Conservation (phyloP, 2,329 filamentous ascomycete genomes). For the Penicillium sp. region DNA sequence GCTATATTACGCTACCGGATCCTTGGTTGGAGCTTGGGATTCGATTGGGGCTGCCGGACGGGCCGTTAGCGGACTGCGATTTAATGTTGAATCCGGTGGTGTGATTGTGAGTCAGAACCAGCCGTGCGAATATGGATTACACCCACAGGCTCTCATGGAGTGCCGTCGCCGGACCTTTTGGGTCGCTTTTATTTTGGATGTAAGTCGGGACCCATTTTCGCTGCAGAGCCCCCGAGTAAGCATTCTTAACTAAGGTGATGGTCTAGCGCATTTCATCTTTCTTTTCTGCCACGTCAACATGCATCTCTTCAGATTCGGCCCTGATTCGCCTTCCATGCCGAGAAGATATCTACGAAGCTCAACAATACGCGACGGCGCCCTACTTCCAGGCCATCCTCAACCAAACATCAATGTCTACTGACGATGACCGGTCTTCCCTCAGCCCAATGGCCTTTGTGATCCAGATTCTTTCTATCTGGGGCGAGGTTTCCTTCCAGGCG, state of each 20-base stretch:
- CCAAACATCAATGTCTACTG: constrained; percentile 39
- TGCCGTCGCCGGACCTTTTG: constrained; percentile 72
- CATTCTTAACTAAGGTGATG: constrained; percentile 16
- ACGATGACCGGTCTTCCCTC: constrained; percentile 45
- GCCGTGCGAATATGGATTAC: constrained; percentile 62
- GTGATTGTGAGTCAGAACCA: constrained; percentile 51
- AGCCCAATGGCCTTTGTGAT: constrained; percentile 64
- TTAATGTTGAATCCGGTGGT: constrained; percentile 64
- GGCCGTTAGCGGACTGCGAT: constrained; percentile 61
- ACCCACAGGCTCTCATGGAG: constrained; percentile 63
- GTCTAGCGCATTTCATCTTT: constrained; percentile 62
- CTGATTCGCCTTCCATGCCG: constrained; percentile 69
- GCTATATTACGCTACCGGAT: constrained; percentile 66
- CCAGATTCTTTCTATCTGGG: constrained; percentile 67
- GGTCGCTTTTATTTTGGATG: constrained; percentile 71
- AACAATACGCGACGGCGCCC: constrained; percentile 60
- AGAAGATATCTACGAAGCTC: constrained; percentile 64
- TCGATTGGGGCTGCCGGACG: constrained; percentile 65
- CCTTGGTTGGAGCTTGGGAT: constrained; percentile 65
- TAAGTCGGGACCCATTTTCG: constrained; percentile 37
- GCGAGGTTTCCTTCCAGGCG: constrained; percentile 64
- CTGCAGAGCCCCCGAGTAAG: not conserved
- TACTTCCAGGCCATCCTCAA: constrained; percentile 62
- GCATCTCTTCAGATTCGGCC: constrained; percentile 66
- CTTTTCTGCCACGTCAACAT: constrained; percentile 57